phyloP scores from a whole-genome alignment of 73 alveolate species.

The Blepharisma japonicum region DNA sequence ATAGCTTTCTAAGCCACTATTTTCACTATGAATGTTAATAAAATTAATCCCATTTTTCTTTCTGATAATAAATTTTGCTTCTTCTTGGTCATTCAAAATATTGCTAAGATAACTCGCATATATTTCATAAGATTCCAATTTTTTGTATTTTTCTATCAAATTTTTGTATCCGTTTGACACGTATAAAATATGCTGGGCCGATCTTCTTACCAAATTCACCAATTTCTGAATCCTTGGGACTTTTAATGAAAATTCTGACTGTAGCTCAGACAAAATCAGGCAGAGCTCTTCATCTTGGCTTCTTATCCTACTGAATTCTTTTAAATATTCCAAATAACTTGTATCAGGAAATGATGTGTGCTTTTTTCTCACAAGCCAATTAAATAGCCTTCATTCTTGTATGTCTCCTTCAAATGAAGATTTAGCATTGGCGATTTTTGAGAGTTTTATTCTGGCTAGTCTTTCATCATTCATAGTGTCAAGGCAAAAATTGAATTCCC shows the following conservation, averaged over 20 bases:
- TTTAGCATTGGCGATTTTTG: not conserved
- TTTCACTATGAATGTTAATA: not conserved
- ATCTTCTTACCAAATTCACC: too few relatives aligned
- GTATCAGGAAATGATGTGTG: not conserved
- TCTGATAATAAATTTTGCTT: too few relatives aligned
- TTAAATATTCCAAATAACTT: not conserved
- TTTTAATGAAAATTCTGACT: too few relatives aligned
- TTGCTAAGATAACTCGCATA: too few relatives aligned
- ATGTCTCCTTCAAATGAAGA: not conserved
- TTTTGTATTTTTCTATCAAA: too few relatives aligned
- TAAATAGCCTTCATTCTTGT: not conserved
- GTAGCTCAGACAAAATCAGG: too few relatives aligned
- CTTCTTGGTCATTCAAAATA: too few relatives aligned
- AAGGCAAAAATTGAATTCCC: slow-evolving; percentile 17
- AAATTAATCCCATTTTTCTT: not conserved
- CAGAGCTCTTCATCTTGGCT: not conserved
- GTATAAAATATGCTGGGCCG: too few relatives aligned
- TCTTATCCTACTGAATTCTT: not conserved
- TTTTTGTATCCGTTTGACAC: too few relatives aligned
- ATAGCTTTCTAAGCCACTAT: too few relatives aligned
- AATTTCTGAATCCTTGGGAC: too few relatives aligned
- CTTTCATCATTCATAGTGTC: not conserved
- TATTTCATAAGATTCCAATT: too few relatives aligned
- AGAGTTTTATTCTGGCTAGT: slow-evolving; percentile 20
- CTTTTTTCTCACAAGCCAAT: not conserved